Base-by-base conservation (phyloP, 2,329 filamentous ascomycete genomes). In the Stachybotrys elegans region DNA sequence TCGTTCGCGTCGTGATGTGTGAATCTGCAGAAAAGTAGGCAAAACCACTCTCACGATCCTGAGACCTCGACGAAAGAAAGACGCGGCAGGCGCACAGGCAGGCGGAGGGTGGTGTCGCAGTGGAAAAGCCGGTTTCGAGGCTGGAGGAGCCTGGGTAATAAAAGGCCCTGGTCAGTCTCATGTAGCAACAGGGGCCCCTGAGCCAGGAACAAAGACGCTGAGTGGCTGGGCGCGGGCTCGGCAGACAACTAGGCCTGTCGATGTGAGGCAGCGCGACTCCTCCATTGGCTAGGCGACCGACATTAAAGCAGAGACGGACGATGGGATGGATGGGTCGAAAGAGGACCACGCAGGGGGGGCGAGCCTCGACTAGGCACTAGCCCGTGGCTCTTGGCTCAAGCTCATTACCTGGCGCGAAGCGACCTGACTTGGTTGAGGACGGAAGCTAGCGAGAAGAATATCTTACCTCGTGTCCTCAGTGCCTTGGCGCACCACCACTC, bases 181-280 rank as follows among this genome's bases (percentile, higher is more conserved):
- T 11, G 22, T 46, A 38, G 29, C 43, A 46, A 43, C 29, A 35
- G 40, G 25, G 40, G 25, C 19, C 22, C 16, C 40, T 47, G 44
- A 46, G 43, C 45, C 46, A 51, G 45, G 48, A 51, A 51, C 48
- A 42, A 43, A 49, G 38, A 40, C 44, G 47, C 46, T 54, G 50
- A 53, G 40, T 55, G 55, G 53, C 44, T 50, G 31, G 19, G 16
- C 31, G 8, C 27, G 25, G 14, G 9, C 20, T 22, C 23, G 36
- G 20, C 12, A 21, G 20, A 37, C 6, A 19, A 21, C 7, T 6
- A 7, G 19, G 6, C 16, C 20, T 39, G 22, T 19, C 19, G 20
- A 22, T 22, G 21, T 16, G 20, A 22, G 20, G 36, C 20, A 39
- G 36, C 12, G 8, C n/a, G 13, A 8, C 13, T 22, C 8, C 21